These are phyloP conservation scores for Gossypioides kirkii DNA, from an alignment of 345 rosid species.

Conservation along the genomic window DNA sequence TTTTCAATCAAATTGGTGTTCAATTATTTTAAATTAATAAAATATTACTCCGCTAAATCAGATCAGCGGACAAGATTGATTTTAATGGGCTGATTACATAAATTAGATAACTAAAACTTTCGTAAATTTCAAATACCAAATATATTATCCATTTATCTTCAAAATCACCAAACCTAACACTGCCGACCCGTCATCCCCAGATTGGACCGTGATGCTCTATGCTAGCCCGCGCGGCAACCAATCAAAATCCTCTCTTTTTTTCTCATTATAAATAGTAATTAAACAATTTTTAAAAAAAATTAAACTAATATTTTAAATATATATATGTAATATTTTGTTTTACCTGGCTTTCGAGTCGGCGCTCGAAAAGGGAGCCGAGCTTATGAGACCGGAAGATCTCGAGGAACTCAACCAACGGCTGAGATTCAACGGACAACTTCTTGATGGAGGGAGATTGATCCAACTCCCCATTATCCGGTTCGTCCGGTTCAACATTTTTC, in stretches of 20 bases:
- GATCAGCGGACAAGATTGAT: not conserved
- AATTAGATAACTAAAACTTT: not conserved
- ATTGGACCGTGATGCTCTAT: not conserved
- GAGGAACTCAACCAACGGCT: constrained; percentile 46
- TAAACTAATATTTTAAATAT: not conserved
- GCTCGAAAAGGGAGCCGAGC: constrained; percentile 50
- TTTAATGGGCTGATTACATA: not conserved
- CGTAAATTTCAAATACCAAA: not conserved
- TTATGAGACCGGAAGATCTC: constrained; percentile 42
- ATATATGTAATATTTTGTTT: not conserved
- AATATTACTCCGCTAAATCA: no score
- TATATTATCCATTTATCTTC: not conserved
- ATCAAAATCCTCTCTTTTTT: not conserved
- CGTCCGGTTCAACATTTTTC: constrained; percentile 31
- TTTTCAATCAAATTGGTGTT: no score
- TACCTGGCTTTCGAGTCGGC: constrained; percentile 66
- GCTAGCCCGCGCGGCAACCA: not conserved
- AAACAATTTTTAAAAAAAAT: not conserved
- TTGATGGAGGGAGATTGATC: constrained; percentile 33
- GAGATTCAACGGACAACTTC: constrained; percentile 29
- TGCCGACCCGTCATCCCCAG: not conserved
- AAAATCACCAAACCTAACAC: not conserved
- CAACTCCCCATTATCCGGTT: constrained; percentile 41
- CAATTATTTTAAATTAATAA: no score
- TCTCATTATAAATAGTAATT: no score